Conservation (phyloP, 2,329 filamentous ascomycete genomes). For the Diaporthe eres region DNA sequence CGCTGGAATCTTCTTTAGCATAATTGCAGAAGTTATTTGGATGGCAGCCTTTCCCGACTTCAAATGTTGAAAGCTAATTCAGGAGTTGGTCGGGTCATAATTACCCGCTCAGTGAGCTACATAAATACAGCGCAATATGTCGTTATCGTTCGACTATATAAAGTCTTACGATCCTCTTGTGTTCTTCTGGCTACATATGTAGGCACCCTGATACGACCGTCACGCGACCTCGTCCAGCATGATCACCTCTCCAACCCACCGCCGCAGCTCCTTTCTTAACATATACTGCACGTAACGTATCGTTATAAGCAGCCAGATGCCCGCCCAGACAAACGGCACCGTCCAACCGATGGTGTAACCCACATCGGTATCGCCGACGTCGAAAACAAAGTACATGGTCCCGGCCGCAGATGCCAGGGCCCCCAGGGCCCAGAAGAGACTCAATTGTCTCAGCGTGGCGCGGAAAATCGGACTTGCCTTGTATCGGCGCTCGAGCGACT, state of each 20-base stretch:
- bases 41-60: background rate
- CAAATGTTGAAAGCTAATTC: background rate
- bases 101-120: background rate
- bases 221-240: conserved; percentile 23
- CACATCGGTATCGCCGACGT: conserved; percentile 37
- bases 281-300: conserved; percentile 45
- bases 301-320: conserved; percentile 44
- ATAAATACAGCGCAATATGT: background rate
- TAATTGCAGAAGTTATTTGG: background rate
- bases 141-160: background rate
- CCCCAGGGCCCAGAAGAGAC: conserved; percentile 4
- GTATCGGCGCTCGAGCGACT: background rate
- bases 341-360: conserved; percentile 44
- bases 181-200: background rate
- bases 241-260: conserved; percentile 2
- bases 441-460: background rate
- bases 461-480: conserved; percentile 4
- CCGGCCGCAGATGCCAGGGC: background rate
- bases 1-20: background rate
- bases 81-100: background rate
- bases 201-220: background rate
- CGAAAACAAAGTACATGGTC: conserved; percentile 37
- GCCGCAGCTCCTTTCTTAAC: conserved; percentile 44
- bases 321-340: conserved; percentile 44
- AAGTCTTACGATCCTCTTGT: background rate